phyloP scores from a whole-genome alignment of 2,329 filamentous ascomycete species.

The Cercospora berteroae region DNA sequence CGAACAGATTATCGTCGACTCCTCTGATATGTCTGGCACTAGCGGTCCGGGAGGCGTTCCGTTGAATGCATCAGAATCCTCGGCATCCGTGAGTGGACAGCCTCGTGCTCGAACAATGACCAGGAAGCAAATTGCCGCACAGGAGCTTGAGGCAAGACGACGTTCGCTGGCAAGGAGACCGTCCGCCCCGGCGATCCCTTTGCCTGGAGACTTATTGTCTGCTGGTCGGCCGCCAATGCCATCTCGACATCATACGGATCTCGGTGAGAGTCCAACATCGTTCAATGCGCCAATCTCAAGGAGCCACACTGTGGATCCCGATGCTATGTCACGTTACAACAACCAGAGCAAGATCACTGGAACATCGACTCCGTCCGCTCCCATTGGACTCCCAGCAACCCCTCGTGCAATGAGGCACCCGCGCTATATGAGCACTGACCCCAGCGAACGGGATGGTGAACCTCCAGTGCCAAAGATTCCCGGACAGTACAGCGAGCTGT shows the following conservation, averaged over 20 bases:
- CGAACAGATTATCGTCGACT: slow-evolving; percentile 8
- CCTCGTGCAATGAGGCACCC: slow-evolving; percentile 85
- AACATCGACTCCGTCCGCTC: slow-evolving; percentile 52
- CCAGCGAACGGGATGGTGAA: slow-evolving; percentile 47
- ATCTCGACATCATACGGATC: slow-evolving; percentile 40
- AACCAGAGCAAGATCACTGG: slow-evolving; percentile 33
- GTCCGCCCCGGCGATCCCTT: slow-evolving; percentile 74
- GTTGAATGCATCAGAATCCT: slow-evolving; percentile 18
- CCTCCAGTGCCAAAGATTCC: slow-evolving; percentile 59
- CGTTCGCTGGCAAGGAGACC: slow-evolving; percentile 78
- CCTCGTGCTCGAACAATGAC: slow-evolving; percentile 26
- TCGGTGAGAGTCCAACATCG: slow-evolving; percentile 47
- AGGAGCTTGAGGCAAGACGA: slow-evolving; percentile 83
- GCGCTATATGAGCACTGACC: slow-evolving; percentile 63
- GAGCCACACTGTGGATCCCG: slow-evolving; percentile 65
- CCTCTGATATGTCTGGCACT: slow-evolving; percentile 4
- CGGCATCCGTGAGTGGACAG: slow-evolving; percentile 10
- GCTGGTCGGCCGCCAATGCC: slow-evolving; percentile 40
- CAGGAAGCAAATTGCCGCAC: slow-evolving; percentile 56
- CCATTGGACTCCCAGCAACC: slow-evolving; percentile 81
- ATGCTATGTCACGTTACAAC: slow-evolving; percentile 42
- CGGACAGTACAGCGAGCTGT: slow-evolving; percentile 42
- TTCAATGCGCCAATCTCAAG: slow-evolving; percentile 47
- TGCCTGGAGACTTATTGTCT: slow-evolving; percentile 59
- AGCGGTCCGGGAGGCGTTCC: slow-evolving; percentile 4